A percentile compares a stretch with the other conserved stretches of the same genome.
Conservation (phyloP, 345 rosid genomes). For the Eucalyptus tenuipes region DNA sequence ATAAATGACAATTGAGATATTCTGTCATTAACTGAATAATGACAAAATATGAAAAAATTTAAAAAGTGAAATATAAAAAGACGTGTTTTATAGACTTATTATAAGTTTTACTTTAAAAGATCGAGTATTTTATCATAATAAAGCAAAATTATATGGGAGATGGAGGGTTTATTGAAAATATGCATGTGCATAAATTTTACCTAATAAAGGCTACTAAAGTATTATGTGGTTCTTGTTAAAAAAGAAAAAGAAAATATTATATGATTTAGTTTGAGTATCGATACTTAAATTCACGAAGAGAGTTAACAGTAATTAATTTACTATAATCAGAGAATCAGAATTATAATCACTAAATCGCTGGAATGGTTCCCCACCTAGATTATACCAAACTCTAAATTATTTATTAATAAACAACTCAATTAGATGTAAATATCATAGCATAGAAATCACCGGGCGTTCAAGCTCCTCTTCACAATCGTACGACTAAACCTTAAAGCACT, state of each 20-base stretch:
- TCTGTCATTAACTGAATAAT: neutral
- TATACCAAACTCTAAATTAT: too few species aligned
- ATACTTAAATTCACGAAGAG: too few species aligned
- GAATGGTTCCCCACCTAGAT: too few species aligned
- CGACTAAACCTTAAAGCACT: too few species aligned
- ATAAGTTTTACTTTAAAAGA: neutral
- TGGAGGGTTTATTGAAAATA: neutral
- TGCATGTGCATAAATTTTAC: neutral
- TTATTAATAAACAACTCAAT: too few species aligned
- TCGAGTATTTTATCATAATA: neutral
- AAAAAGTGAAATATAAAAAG: neutral
- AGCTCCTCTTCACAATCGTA: too few species aligned
- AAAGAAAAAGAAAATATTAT: too few species aligned
- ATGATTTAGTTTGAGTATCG: accelerated
- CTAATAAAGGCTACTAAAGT: neutral
- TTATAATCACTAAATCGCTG: too few species aligned
- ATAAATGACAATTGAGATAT: neutral
- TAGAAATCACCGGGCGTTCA: accelerated
- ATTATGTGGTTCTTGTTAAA: too few species aligned
- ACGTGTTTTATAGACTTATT: neutral
- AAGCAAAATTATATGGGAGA: neutral
- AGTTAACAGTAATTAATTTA: accelerated
- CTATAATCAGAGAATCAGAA: accelerated
- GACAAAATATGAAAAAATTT: neutral
- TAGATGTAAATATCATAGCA: too few species aligned